phyloP scores from a whole-genome alignment of 2,329 filamentous ascomycete genomes.

The Botrytis squamosa region DNA sequence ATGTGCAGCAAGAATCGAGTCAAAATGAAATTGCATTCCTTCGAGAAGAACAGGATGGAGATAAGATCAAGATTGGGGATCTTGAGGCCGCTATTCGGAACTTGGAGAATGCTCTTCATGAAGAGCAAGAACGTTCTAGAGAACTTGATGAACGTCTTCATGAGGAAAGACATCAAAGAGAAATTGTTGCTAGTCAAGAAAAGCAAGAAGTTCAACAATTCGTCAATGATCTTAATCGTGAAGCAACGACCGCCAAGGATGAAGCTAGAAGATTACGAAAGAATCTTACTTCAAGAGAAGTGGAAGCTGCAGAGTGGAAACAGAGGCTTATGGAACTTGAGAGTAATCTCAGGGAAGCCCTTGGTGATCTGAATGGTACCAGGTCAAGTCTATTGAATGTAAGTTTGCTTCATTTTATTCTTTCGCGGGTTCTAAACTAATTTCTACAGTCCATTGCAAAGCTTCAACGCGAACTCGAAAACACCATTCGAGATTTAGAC shows the following conservation, averaged over 20 bases:
- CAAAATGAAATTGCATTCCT: slow-evolving; percentile 94
- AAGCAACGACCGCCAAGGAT: slow-evolving; percentile 78
- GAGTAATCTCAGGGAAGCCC: slow-evolving; percentile 78
- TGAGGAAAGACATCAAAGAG: slow-evolving; percentile 80
- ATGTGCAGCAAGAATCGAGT: slow-evolving; percentile 87
- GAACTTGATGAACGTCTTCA: slow-evolving; percentile 74
- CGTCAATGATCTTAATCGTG: slow-evolving; percentile 87
- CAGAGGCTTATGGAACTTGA: slow-evolving; percentile 88
- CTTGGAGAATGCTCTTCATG: slow-evolving; percentile 74
- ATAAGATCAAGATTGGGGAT: slow-evolving; percentile 97
- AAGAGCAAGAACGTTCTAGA: slow-evolving; percentile 74
- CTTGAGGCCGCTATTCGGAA: slow-evolving; percentile 80
- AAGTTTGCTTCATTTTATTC: slow-evolving; percentile 31
- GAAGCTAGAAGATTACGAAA: slow-evolving; percentile 81
- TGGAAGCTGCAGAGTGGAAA: slow-evolving; percentile 88
- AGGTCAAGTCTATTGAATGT: slow-evolving; percentile 81
- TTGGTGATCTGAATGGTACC: slow-evolving; percentile 85
- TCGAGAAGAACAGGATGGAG: slow-evolving; percentile 91
- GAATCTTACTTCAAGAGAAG: slow-evolving; percentile 76
- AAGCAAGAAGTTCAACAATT: slow-evolving; percentile 95
- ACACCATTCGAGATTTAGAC: slow-evolving; percentile 79
- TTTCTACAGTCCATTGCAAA: slow-evolving; percentile 70
- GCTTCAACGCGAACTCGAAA: slow-evolving; percentile 83
- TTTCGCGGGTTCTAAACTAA: slow-evolving; percentile 26
- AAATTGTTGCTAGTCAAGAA: slow-evolving; percentile 81